Base-by-base conservation (phyloP, 2,329 filamentous ascomycete genomes). In the Cladophialophora exuberans region DNA sequence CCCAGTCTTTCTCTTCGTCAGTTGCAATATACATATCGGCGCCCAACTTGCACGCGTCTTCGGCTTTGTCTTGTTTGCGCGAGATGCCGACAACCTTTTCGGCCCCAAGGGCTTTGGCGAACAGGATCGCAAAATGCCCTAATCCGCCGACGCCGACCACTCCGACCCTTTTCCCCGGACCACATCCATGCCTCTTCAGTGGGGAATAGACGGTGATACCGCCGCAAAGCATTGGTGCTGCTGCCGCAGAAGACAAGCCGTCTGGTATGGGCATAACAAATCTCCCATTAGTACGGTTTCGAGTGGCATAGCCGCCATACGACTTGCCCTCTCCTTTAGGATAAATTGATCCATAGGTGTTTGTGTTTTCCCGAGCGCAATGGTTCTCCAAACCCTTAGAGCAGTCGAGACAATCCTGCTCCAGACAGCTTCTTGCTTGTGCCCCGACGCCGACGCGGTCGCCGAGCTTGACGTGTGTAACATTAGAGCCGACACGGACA, bases 121-220 rank as follows among this genome's bases (percentile, higher is more conserved):
- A 90, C 56, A 89, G 76, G 11, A 93, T 69, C 0, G 82, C 89
- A 60, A 91, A 83, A 67, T 93, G 88, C 0, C 88, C 88, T 0
- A 91, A 72, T 13, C 88, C 88, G 5, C 88, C 88, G 10, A 92
- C 76, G 5, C 88, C 88, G 10, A 90, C 76, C 49, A 93, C 81
- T 0, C 84, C 88, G 0, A 93, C 86, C 3, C 73, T 78, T 69
- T 88, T 89, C 3, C 88, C 88, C 0, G 86, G 85, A 0, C 88
- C 88, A 28, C 83, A 79, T 1, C 82, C 83, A 30, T 88, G 84
- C 23, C 85, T 79, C 45, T 80, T 79, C 13, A 94, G 72, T 0
- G 89, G 89, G 3, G 81, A 81, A 67, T 82, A 94, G 0, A 86
- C 81, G 0, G 89, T 94, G 48, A 93, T 79, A 1, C 90, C 89